These are phyloP conservation scores for Lachancea lanzarotensis DNA, from an alignment of 805 yeast genomes.

Conservation along the genomic window DNA sequence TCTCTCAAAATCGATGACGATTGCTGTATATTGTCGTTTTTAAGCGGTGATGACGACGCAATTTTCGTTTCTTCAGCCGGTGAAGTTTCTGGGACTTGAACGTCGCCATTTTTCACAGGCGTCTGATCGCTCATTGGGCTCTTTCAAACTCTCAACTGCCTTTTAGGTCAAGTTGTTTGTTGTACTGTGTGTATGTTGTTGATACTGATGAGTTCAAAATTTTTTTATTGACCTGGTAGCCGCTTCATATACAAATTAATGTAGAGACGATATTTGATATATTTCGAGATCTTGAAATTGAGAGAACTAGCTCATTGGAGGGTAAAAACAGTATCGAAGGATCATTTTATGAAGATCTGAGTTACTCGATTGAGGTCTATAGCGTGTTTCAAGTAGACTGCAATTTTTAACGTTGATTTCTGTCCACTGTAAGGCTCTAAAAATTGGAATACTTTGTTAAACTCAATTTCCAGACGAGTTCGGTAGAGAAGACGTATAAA, in stretches of 20 bases:
- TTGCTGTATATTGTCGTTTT: slow-evolving; percentile 11
- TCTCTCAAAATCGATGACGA: slow-evolving; percentile 32
- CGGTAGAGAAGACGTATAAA: too few species aligned
- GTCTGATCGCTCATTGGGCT: slow-evolving; percentile 1
- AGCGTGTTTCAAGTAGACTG: too few species aligned
- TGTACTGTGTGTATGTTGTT: not conserved
- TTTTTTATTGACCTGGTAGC: not conserved
- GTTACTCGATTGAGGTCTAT: too few species aligned
- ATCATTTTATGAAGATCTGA: too few species aligned
- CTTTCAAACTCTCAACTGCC: not conserved
- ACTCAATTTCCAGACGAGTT: too few species aligned
- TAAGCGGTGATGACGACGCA: slow-evolving; percentile 29
- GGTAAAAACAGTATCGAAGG: too few species aligned
- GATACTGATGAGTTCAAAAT: not conserved
- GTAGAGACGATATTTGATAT: too few species aligned
- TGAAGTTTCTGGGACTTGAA: slow-evolving; percentile 49
- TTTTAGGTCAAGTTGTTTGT: not conserved
- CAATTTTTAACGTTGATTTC: too few species aligned
- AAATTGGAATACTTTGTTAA: too few species aligned
- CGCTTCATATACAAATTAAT: not conserved
- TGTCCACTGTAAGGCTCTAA: too few species aligned
- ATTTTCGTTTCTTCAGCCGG: slow-evolving; percentile 26
- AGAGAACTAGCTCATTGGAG: too few species aligned
- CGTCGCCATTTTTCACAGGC: slow-evolving; percentile 9
- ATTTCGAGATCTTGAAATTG: too few species aligned